Percentiles rank a stretch among this genome's conserved stretches.
Conservation (phyloP, 805 yeast species). For the Myxozyma udenii region DNA sequence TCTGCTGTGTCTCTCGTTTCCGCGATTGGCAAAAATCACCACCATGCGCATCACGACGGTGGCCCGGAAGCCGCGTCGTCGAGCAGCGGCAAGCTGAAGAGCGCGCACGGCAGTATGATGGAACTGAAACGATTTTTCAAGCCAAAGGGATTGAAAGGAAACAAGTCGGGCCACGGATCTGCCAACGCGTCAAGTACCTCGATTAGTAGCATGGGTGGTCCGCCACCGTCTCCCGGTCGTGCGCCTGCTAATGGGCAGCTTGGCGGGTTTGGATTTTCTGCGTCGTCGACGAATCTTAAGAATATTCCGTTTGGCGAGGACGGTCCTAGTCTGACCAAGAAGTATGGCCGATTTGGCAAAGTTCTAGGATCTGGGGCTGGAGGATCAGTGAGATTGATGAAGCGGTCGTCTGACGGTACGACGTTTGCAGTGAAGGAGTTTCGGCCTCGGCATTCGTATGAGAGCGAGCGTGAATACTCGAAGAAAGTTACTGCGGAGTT, state of each 20-base stretch:
- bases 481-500: conserved; percentile 80
- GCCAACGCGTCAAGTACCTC: conserved; percentile 12
- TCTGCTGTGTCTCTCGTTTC: conserved; percentile 29
- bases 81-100: conserved; percentile 17
- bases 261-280: conserved; percentile 11
- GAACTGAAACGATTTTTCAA: conserved; percentile 50
- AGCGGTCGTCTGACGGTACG: conserved; percentile 55
- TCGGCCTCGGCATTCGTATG: conserved; percentile 60
- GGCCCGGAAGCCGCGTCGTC: conserved; percentile 11
- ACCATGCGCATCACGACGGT: conserved; percentile 19
- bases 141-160: conserved; percentile 35
- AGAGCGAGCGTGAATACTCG: conserved; percentile 64
- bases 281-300: conserved; percentile 27
- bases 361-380: conserved; percentile 91
- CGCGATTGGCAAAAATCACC: conserved; percentile 27
- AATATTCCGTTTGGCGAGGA: conserved; percentile 42
- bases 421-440: conserved; percentile 86
- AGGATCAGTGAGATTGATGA: conserved; percentile 82
- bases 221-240: conserved; percentile 11
- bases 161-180: conserved; percentile 24
- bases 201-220: conserved; percentile 10
- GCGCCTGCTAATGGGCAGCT: conserved; percentile 8
- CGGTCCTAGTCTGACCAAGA: conserved; percentile 47
- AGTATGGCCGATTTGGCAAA: conserved; percentile 72
- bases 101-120: conserved; percentile 35